A percentile compares a stretch with the other conserved stretches of the same genome.
Evolutionary conservation across 768 basidiomycete species (phyloP).

Genomic region (Mycena leptocephala): DNA sequence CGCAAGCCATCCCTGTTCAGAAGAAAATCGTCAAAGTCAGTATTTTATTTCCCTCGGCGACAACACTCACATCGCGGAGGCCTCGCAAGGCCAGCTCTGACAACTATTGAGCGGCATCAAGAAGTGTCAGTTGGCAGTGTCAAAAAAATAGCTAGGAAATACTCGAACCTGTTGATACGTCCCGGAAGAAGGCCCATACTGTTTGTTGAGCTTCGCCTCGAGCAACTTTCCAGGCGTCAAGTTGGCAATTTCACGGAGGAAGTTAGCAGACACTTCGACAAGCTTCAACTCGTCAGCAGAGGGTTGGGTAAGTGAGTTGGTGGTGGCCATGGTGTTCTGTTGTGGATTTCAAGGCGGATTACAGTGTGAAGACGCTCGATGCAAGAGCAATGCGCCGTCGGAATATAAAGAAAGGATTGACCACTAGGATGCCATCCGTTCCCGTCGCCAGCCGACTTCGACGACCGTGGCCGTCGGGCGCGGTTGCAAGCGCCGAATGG

Average conservation of each 20-base stretch:
- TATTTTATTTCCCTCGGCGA: neutral
- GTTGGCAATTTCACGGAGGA: neutral
- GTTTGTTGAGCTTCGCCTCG: neutral
- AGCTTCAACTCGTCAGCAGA: neutral
- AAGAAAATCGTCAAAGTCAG: neutral
- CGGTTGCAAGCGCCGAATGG: no score
- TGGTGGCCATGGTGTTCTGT: neutral
- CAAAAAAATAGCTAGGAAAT: neutral
- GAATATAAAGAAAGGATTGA: neutral
- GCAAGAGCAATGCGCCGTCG: neutral
- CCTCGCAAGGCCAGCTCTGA: neutral
- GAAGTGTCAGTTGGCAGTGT: neutral
- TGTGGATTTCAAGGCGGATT: neutral
- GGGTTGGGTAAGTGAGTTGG: neutral
- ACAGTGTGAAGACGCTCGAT: neutral
- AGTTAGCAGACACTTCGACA: neutral
- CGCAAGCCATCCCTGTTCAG: neutral
- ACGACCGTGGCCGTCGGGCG: no score
- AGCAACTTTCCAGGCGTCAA: conserved; percentile 1
- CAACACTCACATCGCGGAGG: neutral
- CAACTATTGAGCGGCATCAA: neutral
- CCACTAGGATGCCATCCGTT: neutral
- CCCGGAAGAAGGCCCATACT: neutral
- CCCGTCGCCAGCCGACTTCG: no score
- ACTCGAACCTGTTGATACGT: conserved; percentile 1